phyloP scores from a whole-genome alignment of 2,329 filamentous ascomycete species.

The Chaetomium sp. region DNA sequence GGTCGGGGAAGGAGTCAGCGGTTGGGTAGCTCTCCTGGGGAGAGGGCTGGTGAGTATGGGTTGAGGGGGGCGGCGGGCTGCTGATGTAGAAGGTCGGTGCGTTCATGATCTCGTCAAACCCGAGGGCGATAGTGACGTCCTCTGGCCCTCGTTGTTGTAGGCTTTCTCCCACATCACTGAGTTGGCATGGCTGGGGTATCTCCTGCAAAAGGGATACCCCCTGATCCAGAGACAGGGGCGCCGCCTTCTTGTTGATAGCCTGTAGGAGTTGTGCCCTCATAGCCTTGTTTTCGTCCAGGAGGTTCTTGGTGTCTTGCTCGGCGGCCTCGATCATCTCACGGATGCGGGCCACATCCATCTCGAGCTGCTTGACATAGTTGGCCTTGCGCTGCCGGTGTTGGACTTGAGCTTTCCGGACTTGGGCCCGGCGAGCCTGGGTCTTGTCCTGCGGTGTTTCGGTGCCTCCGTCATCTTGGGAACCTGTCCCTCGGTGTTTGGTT shows the following conservation, averaged over 20 bases:
- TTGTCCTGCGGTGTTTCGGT: conserved; percentile 41
- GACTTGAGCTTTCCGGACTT: conserved; percentile 57
- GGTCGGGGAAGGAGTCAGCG: conserved; percentile 32
- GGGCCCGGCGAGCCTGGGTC: conserved; percentile 51
- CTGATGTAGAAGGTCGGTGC: conserved; percentile 50
- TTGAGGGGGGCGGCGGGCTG: conserved; percentile 16
- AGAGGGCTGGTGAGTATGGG: neutral
- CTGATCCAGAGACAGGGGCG: conserved; percentile 18
- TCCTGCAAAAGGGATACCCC: conserved; percentile 37
- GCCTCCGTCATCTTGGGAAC: conserved; percentile 8
- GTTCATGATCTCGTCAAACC: conserved; percentile 46
- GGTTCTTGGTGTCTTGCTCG: conserved; percentile 43
- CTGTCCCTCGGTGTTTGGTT: conserved; percentile 5
- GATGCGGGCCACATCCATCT: conserved; percentile 52
- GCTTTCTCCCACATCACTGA: neutral
- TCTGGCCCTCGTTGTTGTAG: conserved; percentile 37
- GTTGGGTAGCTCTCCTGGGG: neutral
- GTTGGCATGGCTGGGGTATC: conserved; percentile 29
- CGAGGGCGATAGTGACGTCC: conserved; percentile 46
- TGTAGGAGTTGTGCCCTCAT: conserved; percentile 20
- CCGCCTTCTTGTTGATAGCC: neutral
- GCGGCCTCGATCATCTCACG: conserved; percentile 50
- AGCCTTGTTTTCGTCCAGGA: conserved; percentile 48
- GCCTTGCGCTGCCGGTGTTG: conserved; percentile 60
- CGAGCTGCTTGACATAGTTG: conserved; percentile 57